phyloP scores from a whole-genome alignment of 169 alveolate species.

The Eimeria necatrix region DNA sequence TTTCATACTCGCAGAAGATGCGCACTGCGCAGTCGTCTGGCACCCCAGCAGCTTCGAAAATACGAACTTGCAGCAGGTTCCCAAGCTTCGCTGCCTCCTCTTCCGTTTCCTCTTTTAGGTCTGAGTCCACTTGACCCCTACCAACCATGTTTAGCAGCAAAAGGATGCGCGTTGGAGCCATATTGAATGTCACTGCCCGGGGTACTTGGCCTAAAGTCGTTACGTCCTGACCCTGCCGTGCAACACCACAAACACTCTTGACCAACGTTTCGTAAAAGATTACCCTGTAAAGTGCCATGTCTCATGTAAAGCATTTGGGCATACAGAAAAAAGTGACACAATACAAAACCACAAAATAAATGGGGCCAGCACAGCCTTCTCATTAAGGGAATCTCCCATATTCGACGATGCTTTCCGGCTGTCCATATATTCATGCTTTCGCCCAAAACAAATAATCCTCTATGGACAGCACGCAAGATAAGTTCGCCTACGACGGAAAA shows the following conservation, averaged over 20 bases:
- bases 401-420: too few species aligned
- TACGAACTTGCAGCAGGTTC: conserved; percentile 84
- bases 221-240: conserved; percentile 75
- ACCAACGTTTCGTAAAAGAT: too few species aligned
- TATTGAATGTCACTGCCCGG: conserved; percentile 78
- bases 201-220: conserved; percentile 76
- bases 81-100: conserved; percentile 89
- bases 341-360: too few species aligned
- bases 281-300: not conserved
- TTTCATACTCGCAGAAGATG: conserved; percentile 87
- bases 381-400: too few species aligned
- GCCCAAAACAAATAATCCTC: too few species aligned
- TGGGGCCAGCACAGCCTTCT: too few species aligned
- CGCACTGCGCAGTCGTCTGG: conserved; percentile 87
- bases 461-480: too few species aligned
- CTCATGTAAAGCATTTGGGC: not conserved
- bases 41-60: conserved; percentile 83
- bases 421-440: too few species aligned
- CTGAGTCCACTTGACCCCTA: conserved; percentile 86
- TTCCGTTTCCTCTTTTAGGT: conserved; percentile 86
- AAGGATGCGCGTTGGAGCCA: conserved; percentile 81
- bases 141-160: conserved; percentile 85
- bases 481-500: too few species aligned
- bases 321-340: too few species aligned
- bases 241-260: not conserved